phyloP scores from a whole-genome alignment of 208 protist species.

The Porcisia hertigi region DNA sequence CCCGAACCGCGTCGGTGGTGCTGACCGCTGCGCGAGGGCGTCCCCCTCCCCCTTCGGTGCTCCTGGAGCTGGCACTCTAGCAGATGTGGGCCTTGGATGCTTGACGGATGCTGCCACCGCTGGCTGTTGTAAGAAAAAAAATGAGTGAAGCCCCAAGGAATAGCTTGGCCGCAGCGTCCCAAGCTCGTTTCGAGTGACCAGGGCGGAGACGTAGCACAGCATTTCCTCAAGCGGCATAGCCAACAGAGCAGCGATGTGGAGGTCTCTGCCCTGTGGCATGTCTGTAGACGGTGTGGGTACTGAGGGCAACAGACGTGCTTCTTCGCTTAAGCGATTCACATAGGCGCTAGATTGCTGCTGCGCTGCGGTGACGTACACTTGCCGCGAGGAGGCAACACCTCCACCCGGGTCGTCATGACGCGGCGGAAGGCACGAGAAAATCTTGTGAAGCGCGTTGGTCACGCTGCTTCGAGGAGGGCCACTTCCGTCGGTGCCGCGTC shows the following conservation, averaged over 20 bases:
- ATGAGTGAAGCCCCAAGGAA: slow-evolving; percentile 29
- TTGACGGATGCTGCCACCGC: not conserved
- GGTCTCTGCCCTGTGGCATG: not conserved
- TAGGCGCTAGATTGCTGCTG: slow-evolving; percentile 7
- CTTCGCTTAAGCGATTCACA: not conserved
- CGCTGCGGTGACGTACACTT: slow-evolving; percentile 8
- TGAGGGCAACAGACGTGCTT: not conserved
- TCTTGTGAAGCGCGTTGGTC: slow-evolving; percentile 11
- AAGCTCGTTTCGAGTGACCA: slow-evolving; percentile 30
- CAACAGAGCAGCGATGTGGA: slow-evolving; percentile 9
- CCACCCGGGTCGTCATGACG: not conserved
- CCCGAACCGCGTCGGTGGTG: slow-evolving; percentile 5
- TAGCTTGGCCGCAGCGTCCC: slow-evolving; percentile 24
- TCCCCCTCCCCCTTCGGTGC: not conserved
- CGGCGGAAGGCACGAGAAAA: slow-evolving; percentile 25
- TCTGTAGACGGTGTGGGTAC: not conserved
- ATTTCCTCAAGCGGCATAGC: slow-evolving; percentile 22
- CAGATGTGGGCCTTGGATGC: not conserved
- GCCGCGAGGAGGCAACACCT: slow-evolving; percentile 2
- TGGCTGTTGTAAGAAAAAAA: slow-evolving; percentile 27
- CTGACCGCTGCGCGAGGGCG: not conserved
- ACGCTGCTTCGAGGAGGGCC: not conserved
- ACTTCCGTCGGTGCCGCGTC: not conserved
- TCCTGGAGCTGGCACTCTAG: not conserved
- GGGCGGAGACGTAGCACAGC: slow-evolving; percentile 27